A percentile compares a stretch with the other conserved stretches of the same genome.
Conservation (phyloP, 1,139 yeast species). For the Taphrina communis region DNA sequence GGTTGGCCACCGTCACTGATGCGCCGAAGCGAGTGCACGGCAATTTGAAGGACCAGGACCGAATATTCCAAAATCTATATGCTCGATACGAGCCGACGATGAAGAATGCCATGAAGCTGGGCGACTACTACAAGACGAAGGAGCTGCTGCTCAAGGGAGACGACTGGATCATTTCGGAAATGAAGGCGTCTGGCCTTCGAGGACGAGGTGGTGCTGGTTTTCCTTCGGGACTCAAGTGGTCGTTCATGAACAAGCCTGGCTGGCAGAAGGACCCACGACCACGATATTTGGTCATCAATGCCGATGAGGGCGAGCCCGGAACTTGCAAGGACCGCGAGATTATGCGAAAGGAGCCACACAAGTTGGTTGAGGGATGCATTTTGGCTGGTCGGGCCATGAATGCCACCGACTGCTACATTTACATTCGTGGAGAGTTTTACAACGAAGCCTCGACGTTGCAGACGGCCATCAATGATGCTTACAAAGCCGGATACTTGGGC, state of each 20-base stretch:
- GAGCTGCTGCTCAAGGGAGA: conserved; percentile 82
- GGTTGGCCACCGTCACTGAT: conserved; percentile 51
- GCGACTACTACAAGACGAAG: conserved; percentile 90
- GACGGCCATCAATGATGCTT: conserved; percentile 83
- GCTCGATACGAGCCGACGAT: conserved; percentile 75
- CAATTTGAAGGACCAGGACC: conserved; percentile 78
- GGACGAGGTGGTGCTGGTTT: conserved; percentile 95
- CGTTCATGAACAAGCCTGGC: conserved; percentile 92
- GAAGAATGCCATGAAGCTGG: conserved; percentile 75
- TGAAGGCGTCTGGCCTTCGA: conserved; percentile 81
- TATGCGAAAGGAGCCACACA: conserved; percentile 87
- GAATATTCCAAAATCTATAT: conserved; percentile 83
- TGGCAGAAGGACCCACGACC: conserved; percentile 90
- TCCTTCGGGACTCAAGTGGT: conserved; percentile 89
- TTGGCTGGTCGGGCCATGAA: conserved; percentile 90
- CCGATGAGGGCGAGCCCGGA: conserved; percentile 94
- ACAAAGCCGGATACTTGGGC: conserved; percentile 77
- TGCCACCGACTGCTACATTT: conserved; percentile 88
- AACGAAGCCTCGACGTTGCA: conserved; percentile 75
- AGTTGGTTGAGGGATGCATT: conserved; percentile 84
- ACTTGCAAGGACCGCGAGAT: conserved; percentile 91
- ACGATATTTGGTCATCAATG: conserved; percentile 82
- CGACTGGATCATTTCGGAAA: conserved; percentile 67
- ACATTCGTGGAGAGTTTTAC: conserved; percentile 86
- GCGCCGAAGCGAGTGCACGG: conserved; percentile 60